Evolutionary conservation across 2,329 filamentous ascomycete genomes (phyloP).

Genomic region (Colletotrichum sp.): DNA sequence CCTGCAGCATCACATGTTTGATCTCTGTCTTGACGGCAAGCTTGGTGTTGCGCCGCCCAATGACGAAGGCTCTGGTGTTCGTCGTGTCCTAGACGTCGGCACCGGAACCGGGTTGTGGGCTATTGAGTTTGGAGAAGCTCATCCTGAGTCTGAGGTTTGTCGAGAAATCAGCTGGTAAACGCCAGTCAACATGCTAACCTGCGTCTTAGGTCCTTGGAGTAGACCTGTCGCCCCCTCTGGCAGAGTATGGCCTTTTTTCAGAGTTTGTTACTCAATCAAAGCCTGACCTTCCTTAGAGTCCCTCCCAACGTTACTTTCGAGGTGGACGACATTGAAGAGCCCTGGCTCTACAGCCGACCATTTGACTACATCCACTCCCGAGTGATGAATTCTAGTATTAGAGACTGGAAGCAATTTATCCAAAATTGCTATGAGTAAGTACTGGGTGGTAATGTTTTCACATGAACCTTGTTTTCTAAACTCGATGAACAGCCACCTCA

Average conservation of each 20-base stretch:
- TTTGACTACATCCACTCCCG: slow-evolving; percentile 40
- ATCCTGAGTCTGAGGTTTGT: neutral
- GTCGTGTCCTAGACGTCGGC: neutral
- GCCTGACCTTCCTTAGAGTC: slow-evolving; percentile 21
- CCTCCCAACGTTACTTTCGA: slow-evolving; percentile 50
- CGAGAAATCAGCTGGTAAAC: neutral
- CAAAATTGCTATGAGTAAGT: neutral
- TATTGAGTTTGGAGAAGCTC: neutral
- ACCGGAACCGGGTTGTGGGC: neutral
- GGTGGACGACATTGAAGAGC: slow-evolving; percentile 37
- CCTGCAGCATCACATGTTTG: neutral
- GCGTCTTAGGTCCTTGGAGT: neutral
- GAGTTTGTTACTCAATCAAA: no score
- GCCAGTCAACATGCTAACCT: no score
- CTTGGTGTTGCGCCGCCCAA: neutral
- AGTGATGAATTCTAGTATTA: slow-evolving; percentile 32
- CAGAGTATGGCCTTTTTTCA: neutral
- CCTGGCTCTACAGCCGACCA: slow-evolving; percentile 32
- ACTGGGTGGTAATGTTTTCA: neutral
- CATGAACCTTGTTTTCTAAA: neutral
- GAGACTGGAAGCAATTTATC: slow-evolving; percentile 26
- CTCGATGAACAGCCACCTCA: neutral
- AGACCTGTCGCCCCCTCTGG: neutral
- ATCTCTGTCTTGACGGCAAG: neutral
- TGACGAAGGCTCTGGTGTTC: neutral